Evolutionary conservation across 768 basidiomycete genomes (phyloP).

Genomic region (Suillus occidentalis): DNA sequence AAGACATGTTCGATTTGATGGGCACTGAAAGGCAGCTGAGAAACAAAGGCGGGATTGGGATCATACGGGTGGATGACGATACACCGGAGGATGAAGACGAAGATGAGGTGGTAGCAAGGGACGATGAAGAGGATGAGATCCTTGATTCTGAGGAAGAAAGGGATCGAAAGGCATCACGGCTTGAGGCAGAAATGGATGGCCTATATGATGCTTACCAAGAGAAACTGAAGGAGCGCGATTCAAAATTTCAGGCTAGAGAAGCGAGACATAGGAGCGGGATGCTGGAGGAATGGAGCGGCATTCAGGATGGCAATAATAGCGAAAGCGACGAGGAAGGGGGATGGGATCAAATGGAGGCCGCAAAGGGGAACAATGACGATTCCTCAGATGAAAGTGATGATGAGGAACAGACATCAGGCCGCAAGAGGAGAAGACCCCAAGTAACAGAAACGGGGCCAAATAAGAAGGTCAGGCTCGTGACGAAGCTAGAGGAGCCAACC

Average conservation of each 20-base stretch:
- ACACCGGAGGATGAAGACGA: constrained; percentile 44
- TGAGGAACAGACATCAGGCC: constrained; percentile 29
- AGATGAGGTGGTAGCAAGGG: constrained; percentile 23
- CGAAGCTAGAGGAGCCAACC: constrained; percentile 40
- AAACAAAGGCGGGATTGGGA: constrained; percentile 40
- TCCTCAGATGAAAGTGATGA: constrained; percentile 56
- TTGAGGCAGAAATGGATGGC: constrained; percentile 88
- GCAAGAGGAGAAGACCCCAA: constrained; percentile 44
- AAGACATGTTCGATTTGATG: constrained; percentile 86
- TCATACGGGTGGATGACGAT: constrained; percentile 44
- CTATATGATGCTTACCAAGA: constrained; percentile 88
- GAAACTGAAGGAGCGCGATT: constrained; percentile 76
- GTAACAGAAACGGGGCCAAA: constrained; percentile 23
- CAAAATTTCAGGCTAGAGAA: constrained; percentile 84
- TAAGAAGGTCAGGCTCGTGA: constrained; percentile 56
- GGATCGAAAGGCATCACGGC: constrained; percentile 53
- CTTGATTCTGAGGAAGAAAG: constrained; percentile 70
- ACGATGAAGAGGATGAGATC: constrained; percentile 41
- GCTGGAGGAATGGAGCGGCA: constrained; percentile 81
- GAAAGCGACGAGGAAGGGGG: constrained; percentile 55
- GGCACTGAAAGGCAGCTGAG: constrained; percentile 50
- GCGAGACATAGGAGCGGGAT: constrained; percentile 70
- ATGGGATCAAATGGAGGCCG: constrained; percentile 64
- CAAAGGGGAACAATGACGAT: constrained; percentile 48
- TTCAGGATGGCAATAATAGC: constrained; percentile 45